These are phyloP conservation scores for Sophora flavescens DNA, from an alignment of 306 rosid species.

Conservation along the genomic window DNA sequence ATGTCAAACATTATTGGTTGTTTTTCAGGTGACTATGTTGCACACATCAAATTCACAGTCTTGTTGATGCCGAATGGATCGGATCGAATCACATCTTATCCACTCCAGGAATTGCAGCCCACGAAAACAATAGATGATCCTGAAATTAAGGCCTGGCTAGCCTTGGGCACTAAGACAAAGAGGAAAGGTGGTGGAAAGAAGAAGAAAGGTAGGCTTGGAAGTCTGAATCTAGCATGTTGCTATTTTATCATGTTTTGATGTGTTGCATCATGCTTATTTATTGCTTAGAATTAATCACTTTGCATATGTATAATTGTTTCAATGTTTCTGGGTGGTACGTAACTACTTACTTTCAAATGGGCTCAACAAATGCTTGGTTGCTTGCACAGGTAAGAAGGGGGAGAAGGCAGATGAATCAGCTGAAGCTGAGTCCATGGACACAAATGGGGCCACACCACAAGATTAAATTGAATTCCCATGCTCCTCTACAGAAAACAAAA, in stretches of 20 bases:
- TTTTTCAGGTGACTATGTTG: constrained; percentile 85
- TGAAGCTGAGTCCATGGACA: constrained; percentile 74
- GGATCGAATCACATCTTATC: constrained; percentile 79
- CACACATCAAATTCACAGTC: constrained; percentile 88
- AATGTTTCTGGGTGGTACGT: no score
- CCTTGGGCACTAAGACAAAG: constrained; percentile 85
- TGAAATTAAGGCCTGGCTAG: constrained; percentile 93
- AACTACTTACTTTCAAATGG: constrained; percentile 1
- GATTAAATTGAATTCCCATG: constrained; percentile 55
- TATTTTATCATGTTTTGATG: background rate
- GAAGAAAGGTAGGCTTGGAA: constrained; percentile 72
- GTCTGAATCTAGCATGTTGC: background rate
- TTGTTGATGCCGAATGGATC: constrained; percentile 97
- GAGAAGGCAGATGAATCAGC: constrained; percentile 75
- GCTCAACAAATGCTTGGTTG: constrained; percentile 6
- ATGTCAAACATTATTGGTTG: constrained; percentile 6
- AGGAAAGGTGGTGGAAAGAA: constrained; percentile 98
- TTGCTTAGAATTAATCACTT: background rate
- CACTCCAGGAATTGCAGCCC: constrained; percentile 83
- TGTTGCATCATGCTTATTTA: background rate
- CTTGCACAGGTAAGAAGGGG: constrained; percentile 79
- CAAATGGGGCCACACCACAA: constrained; percentile 65
- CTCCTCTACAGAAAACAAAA: background rate
- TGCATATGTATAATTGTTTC: background rate
- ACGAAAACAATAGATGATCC: constrained; percentile 87